These are phyloP conservation scores for Colletotrichum sp. DNA, from an alignment of 2,329 filamentous ascomycete genomes.

Conservation along the genomic window DNA sequence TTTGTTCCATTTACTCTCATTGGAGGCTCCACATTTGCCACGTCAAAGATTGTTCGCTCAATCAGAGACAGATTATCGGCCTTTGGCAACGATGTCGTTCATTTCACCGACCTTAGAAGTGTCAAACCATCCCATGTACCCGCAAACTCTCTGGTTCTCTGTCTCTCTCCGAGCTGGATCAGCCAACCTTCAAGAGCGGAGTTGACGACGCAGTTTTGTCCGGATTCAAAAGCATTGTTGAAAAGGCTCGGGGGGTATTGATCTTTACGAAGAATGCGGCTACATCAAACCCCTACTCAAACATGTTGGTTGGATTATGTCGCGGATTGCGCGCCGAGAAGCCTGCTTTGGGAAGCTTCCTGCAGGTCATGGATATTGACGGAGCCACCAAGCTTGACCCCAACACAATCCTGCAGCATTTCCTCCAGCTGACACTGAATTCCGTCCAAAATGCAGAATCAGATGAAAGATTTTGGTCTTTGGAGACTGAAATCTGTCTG, in stretches of 20 bases:
- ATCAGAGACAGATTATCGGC: not conserved
- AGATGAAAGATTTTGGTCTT: not conserved
- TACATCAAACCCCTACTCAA: not conserved
- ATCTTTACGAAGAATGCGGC: not conserved
- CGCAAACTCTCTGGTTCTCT: not conserved
- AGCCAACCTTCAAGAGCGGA: not conserved
- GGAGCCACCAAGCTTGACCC: not conserved
- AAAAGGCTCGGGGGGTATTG: not conserved
- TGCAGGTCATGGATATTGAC: not conserved
- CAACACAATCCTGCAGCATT: not conserved
- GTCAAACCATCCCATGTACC: not conserved
- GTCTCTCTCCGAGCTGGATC: not conserved
- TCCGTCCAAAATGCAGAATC: not conserved
- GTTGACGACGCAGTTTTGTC: not conserved
- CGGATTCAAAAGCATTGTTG: not conserved
- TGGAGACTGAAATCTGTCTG: not conserved
- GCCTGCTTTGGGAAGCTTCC: not conserved
- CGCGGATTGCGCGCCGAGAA: not conserved
- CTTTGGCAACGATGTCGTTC: not conserved
- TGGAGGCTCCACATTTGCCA: not conserved
- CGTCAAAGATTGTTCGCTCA: not conserved
- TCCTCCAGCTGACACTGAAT: not conserved
- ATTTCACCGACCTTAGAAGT: not conserved
- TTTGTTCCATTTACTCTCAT: not conserved
- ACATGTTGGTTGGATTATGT: not conserved